Conservation (phyloP, 345 rosid genomes). For the Populus simonii region DNA sequence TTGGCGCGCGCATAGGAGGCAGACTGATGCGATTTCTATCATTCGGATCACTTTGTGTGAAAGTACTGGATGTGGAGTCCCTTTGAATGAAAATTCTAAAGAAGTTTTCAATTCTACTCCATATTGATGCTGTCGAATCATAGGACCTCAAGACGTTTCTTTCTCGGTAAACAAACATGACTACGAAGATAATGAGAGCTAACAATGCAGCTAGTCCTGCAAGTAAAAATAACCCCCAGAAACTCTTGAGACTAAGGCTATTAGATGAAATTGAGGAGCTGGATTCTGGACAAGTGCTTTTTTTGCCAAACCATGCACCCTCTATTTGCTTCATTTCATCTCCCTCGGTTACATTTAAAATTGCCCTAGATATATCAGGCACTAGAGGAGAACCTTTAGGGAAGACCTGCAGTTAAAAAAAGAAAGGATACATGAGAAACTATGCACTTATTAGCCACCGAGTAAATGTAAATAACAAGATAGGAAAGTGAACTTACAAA, state of each 20-base stretch:
- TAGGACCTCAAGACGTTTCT: not conserved
- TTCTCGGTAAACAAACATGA: slow-evolving; percentile 14
- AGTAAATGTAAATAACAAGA: not conserved
- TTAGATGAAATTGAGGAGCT: slow-evolving; percentile 6
- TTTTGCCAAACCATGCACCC: slow-evolving; percentile 10
- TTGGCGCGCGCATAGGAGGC: not conserved
- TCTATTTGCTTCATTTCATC: slow-evolving; percentile 19
- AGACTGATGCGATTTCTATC: not conserved
- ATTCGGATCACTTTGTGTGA: not conserved
- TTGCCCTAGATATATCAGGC: slow-evolving; percentile 20
- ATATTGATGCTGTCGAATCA: not conserved
- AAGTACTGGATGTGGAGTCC: slow-evolving; percentile 15
- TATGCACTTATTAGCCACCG: slow-evolving; percentile 14
- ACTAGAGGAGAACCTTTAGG: slow-evolving; percentile 24
- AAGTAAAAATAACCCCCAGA: slow-evolving; percentile 25
- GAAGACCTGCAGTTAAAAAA: slow-evolving; percentile 10
- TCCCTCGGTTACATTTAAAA: slow-evolving; percentile 20
- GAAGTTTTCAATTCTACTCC: slow-evolving; percentile 1
- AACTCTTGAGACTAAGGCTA: slow-evolving; percentile 20
- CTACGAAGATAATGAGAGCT: slow-evolving; percentile 4
- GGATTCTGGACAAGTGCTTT: slow-evolving; percentile 6
- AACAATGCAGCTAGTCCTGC: slow-evolving; percentile 15
- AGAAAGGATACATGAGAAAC: not conserved
- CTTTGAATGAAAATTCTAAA: slow-evolving; percentile 13
- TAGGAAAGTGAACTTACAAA: slow-evolving; percentile 16